A percentile compares a stretch with the other conserved stretches of the same genome.
Evolutionary conservation across 2,329 filamentous ascomycete genomes (phyloP).

Genomic region (Epichloe typhina): DNA sequence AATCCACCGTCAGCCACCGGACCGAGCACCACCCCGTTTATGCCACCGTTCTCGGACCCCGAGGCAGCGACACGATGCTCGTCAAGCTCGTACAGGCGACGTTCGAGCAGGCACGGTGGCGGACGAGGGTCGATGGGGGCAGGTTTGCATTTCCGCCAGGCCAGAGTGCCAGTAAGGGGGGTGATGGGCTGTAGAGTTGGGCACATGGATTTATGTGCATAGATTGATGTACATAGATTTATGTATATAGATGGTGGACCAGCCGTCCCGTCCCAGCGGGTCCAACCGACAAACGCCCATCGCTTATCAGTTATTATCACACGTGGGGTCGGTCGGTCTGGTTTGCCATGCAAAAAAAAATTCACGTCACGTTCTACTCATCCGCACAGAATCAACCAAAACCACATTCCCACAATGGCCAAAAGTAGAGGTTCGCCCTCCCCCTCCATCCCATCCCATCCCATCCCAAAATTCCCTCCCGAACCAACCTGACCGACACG

Average conservation of each 20-base stretch:
- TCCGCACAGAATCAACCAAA: not conserved
- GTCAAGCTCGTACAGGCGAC: slow-evolving; percentile 17
- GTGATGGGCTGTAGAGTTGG: slow-evolving; percentile 2
- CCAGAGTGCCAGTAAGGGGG: slow-evolving; percentile 6
- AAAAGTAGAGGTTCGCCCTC: slow-evolving; percentile 6
- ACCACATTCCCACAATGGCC: slow-evolving; percentile 6
- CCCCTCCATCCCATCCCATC: not conserved
- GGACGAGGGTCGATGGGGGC: slow-evolving; percentile 16
- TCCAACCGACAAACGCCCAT: not conserved
- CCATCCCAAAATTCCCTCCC: not conserved
- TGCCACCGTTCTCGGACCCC: slow-evolving; percentile 16
- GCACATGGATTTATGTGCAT: no score
- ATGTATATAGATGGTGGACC: not conserved
- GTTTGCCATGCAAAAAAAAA: not conserved
- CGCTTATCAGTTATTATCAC: not conserved
- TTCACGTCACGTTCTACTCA: no score
- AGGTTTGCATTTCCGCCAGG: slow-evolving; percentile 16
- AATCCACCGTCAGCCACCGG: slow-evolving; percentile 15
- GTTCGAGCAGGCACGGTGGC: slow-evolving; percentile 15
- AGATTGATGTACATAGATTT: no score
- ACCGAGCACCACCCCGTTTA: slow-evolving; percentile 19
- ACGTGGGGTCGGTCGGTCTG: not conserved
- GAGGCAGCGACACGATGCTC: slow-evolving; percentile 14
- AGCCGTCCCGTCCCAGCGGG: not conserved
- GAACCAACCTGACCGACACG: not conserved